Conservation (phyloP, 1,284 basidiomycete species). For the Malassezia arunalokei region DNA sequence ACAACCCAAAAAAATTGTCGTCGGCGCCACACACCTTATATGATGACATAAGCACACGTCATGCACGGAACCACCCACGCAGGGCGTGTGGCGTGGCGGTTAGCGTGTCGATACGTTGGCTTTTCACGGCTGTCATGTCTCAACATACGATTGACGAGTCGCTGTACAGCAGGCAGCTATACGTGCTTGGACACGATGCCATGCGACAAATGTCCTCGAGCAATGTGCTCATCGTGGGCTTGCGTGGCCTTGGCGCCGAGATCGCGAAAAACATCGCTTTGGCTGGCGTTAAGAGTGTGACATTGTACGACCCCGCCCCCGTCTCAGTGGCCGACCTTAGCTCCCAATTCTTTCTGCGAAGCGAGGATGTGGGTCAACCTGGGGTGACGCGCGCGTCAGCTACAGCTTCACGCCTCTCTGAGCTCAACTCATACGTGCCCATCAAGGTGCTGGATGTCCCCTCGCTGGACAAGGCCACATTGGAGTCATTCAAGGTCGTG, state of each 20-base stretch:
- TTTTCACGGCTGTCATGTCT: neutral
- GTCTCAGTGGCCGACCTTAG: conserved; percentile 78
- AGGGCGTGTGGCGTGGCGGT: neutral
- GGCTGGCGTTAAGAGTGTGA: conserved; percentile 95
- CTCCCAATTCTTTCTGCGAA: conserved; percentile 88
- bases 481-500: conserved; percentile 53
- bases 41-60: neutral
- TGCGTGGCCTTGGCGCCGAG: conserved; percentile 88
- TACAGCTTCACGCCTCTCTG: conserved; percentile 76
- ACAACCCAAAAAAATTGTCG: too few relatives aligned
- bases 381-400: conserved; percentile 59
- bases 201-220: conserved; percentile 99
- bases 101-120: neutral
- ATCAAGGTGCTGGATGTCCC: conserved; percentile 55
- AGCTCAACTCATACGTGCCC: conserved; percentile 92
- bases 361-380: conserved; percentile 73
- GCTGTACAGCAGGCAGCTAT: conserved; percentile 43
- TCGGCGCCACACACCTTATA: too few relatives aligned
- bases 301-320: conserved; percentile 82
- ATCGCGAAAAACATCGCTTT: conserved; percentile 90
- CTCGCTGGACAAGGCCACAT: conserved; percentile 25
- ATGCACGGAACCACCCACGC: neutral
- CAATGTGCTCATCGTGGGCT: conserved; percentile 84
- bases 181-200: conserved; percentile 51
- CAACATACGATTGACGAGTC: conserved; percentile 27